A percentile compares a stretch with the other conserved stretches of the same genome.
phyloP scores from a whole-genome alignment of 2,329 filamentous ascomycete species.

The Mollisiaceae sp. region DNA sequence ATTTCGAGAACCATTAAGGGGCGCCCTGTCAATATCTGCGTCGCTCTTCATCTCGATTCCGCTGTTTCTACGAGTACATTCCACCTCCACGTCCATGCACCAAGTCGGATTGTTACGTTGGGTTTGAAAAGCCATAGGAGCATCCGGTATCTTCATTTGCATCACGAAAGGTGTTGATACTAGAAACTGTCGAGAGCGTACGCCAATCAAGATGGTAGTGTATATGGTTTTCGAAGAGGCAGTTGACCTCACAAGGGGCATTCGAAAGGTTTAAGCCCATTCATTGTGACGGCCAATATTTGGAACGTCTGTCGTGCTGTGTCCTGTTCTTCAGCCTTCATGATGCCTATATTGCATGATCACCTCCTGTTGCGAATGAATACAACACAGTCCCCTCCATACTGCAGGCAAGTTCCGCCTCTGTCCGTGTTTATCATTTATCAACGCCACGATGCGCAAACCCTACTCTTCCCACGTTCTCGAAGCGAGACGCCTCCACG shows the following conservation, averaged over 20 bases:
- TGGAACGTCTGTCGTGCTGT: background rate
- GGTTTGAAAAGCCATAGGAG: too few relatives aligned
- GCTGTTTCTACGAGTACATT: background rate
- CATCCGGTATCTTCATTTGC: too few relatives aligned
- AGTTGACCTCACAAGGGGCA: background rate
- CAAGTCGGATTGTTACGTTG: background rate
- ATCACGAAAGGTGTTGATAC: background rate
- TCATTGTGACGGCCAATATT: too few relatives aligned
- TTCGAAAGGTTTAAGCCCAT: background rate
- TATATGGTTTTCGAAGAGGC: background rate
- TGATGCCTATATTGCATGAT: background rate
- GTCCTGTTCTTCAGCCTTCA: background rate
- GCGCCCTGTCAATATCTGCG: background rate
- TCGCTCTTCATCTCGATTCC: background rate
- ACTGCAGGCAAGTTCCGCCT: background rate
- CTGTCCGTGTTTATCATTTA: background rate
- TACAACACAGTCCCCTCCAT: too few relatives aligned
- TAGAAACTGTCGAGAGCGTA: background rate
- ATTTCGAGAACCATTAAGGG: background rate
- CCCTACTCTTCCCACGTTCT: background rate
- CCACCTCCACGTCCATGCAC: background rate
- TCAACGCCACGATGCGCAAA: background rate
- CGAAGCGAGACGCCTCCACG: too few relatives aligned
- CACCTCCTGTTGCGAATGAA: background rate
- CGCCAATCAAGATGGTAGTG: background rate